Base-by-base conservation (phyloP, 805 yeast genomes). In the Lipomyces yamanashiensis region DNA sequence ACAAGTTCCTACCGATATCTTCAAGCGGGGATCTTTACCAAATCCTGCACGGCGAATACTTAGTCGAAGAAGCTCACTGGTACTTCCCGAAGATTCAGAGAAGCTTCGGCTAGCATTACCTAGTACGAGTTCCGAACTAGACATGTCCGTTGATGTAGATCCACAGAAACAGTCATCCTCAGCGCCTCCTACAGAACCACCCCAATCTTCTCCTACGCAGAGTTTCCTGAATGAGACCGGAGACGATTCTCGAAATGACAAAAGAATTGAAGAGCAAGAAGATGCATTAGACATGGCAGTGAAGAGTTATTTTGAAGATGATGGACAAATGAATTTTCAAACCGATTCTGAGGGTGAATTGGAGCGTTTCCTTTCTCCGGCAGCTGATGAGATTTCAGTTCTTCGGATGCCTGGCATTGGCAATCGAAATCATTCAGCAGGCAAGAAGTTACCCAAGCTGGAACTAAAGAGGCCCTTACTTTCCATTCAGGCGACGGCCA, bases 91-190 rank as follows among this genome's bases (percentile, higher is more conserved):
- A 15, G 43, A 52, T 34, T 36, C 43, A 34, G 36, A 44, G 28
- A 48, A 54, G 57, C 59, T 58, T 13, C 41, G 58, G 13, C 54
- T 62, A 13, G 21, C 53, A 13, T 39, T 62, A 12, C 62, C 65
- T 10, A 51, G 36, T 23, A 7, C 40, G 8, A 54, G 65, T 23
- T 58, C 65, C 21, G 58, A 57, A 15, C 59, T 55, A 17, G 65
- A 58, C 7, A 17, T 19, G 10, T 43, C 58, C 13, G 17, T 59
- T 23, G 55, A 62, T 15, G 65, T 57, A 17, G 65, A 62, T 52
- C 65, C 65, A 7, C 62, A 58, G 37, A 62, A 62, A 54, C 58
- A 45, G 15, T 51, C 65, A 39, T 62, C 65, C n/a, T 53, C 57
- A 1, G 40, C 40, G 15, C 57, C 57, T 15, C 40, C 57, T 4